A percentile compares a stretch with the other conserved stretches of the same genome.
Evolutionary conservation across 2,329 filamentous ascomycete genomes (phyloP).

Genomic region (Hirsutella thompsonii): DNA sequence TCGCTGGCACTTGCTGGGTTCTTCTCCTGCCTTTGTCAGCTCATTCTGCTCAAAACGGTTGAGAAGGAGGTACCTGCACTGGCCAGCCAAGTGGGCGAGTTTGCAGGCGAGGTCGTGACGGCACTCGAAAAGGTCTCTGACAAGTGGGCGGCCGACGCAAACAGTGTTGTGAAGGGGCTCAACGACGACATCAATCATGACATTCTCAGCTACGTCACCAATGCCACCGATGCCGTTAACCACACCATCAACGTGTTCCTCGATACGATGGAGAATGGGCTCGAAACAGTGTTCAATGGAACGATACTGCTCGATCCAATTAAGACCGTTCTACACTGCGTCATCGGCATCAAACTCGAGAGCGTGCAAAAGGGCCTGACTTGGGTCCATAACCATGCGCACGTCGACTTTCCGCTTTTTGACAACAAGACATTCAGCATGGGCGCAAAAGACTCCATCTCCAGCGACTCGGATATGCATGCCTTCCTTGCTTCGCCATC

Average conservation of each 20-base stretch:
- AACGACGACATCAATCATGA: slow-evolving; percentile 73
- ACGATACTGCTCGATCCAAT: slow-evolving; percentile 72
- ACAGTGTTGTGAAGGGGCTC: slow-evolving; percentile 55
- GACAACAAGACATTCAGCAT: slow-evolving; percentile 71
- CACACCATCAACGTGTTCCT: slow-evolving; percentile 75
- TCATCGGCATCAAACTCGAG: slow-evolving; percentile 79
- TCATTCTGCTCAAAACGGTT: slow-evolving; percentile 59
- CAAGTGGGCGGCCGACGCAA: slow-evolving; percentile 66
- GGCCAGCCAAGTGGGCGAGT: slow-evolving; percentile 60
- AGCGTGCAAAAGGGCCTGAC: slow-evolving; percentile 79
- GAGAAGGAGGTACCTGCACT: slow-evolving; percentile 66
- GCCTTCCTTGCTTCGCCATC: slow-evolving; percentile 70
- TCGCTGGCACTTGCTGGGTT: slow-evolving; percentile 72
- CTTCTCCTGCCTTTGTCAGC: slow-evolving; percentile 73
- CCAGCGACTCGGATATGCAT: slow-evolving; percentile 44
- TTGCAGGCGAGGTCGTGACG: slow-evolving; percentile 65
- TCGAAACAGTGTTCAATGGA: slow-evolving; percentile 68
- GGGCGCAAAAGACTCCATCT: slow-evolving; percentile 52
- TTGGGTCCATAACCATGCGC: slow-evolving; percentile 81
- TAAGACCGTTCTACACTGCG: slow-evolving; percentile 67
- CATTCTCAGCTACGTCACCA: slow-evolving; percentile 77
- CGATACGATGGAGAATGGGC: slow-evolving; percentile 57
- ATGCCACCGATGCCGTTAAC: slow-evolving; percentile 72
- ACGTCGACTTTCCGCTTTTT: slow-evolving; percentile 69
- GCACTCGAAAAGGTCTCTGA: slow-evolving; percentile 60